Evolutionary conservation across 2,329 filamentous ascomycete genomes (phyloP).

Genomic region (Cladosporium sp.): DNA sequence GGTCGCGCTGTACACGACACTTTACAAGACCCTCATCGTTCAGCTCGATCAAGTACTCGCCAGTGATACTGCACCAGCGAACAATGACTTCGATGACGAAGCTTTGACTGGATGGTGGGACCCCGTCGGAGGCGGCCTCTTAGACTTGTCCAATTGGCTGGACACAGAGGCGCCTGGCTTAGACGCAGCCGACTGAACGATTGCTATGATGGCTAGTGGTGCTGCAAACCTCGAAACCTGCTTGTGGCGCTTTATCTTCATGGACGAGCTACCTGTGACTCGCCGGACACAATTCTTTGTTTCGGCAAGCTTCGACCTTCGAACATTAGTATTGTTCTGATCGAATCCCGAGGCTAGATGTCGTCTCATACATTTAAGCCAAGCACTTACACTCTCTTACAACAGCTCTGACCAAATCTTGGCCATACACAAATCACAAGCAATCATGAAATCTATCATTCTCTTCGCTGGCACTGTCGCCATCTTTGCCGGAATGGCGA

Average conservation of each 20-base stretch:
- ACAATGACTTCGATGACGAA: neutral
- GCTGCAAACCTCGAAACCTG: neutral
- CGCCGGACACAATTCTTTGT: neutral
- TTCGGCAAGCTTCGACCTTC: neutral
- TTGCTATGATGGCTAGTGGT: neutral
- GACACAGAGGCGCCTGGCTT: neutral
- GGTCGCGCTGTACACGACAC: slow-evolving; percentile 12
- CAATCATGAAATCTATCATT: neutral
- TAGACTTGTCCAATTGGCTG: slow-evolving; percentile 15
- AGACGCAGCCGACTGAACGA: neutral
- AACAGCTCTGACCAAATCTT: neutral
- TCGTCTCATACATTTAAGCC: neutral
- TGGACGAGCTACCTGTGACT: neutral
- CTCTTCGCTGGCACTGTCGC: neutral
- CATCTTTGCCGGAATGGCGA: neutral
- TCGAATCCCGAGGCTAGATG: neutral
- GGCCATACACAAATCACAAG: neutral
- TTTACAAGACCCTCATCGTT: slow-evolving; percentile 5
- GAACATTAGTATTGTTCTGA: neutral
- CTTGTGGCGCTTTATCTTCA: neutral
- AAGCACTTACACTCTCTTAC: neutral
- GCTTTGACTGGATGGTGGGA: slow-evolving; percentile 13
- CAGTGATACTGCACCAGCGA: neutral
- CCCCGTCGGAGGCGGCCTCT: slow-evolving; percentile 4
- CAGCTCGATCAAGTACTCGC: slow-evolving; percentile 13